A percentile compares a stretch with the other conserved stretches of the same genome.
phyloP scores from a whole-genome alignment of 495 filamentous ascomycete species.

The Xeromyces bisporus region DNA sequence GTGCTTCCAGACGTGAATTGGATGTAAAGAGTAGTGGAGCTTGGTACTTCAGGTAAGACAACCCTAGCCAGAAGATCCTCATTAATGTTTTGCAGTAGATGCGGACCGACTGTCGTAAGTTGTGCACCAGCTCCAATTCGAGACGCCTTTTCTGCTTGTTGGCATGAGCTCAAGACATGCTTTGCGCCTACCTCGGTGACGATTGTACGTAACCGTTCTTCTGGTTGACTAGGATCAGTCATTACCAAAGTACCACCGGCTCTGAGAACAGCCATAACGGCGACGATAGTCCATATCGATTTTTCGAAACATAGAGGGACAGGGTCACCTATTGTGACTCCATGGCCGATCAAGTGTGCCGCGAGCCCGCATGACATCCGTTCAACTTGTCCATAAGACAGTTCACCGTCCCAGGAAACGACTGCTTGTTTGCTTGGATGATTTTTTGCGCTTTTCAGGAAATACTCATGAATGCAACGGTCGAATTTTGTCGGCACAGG shows the following conservation, averaged over 20 bases:
- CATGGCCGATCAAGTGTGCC: conserved; percentile 8
- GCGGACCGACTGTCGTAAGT: not conserved
- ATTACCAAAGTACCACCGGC: conserved; percentile 30
- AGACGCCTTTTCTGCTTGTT: not conserved
- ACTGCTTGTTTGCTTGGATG: conserved; percentile 5
- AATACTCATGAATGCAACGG: not conserved
- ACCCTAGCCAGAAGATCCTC: not conserved
- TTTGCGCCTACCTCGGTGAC: not conserved
- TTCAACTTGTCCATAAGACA: conserved; percentile 9
- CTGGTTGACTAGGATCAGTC: conserved; percentile 30
- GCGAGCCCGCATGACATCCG: conserved; percentile 1
- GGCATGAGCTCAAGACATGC: not conserved
- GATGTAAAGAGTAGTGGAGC: conserved; percentile 4
- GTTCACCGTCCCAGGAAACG: conserved; percentile 26
- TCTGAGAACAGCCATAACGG: conserved; percentile 22
- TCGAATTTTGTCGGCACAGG: not conserved
- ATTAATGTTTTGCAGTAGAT: not conserved
- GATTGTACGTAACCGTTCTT: not conserved
- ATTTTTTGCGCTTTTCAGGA: not conserved
- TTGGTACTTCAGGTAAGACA: not conserved
- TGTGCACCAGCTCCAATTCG: not conserved
- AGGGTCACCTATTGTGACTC: conserved; percentile 15
- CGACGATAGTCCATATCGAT: conserved; percentile 21
- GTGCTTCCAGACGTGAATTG: conserved; percentile 29
- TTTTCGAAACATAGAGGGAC: conserved; percentile 32